Conservation (phyloP, 352 stramenopile species). For the Phytophthora syringae region DNA sequence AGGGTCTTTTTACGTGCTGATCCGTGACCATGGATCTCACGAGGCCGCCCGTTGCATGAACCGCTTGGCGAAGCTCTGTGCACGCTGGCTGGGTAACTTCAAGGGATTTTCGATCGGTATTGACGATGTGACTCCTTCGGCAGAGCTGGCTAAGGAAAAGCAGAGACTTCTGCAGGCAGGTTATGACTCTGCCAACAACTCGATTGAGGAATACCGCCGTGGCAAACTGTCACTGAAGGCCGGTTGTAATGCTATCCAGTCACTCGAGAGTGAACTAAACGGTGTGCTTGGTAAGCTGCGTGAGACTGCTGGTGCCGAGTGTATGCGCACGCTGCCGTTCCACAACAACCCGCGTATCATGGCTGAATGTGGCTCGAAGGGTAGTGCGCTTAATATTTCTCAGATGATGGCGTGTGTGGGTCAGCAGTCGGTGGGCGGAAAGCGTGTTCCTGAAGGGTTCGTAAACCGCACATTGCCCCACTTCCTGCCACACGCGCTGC, state of each 20-base stretch:
- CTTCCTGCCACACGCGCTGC: conserved; percentile 95
- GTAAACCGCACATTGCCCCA: conserved; percentile 98
- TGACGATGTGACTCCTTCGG: conserved; percentile 98
- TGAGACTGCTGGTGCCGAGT: conserved; percentile 97
- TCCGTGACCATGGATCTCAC: conserved; percentile 94
- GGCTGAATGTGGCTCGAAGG: conserved; percentile 99
- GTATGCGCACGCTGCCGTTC: conserved; percentile 98
- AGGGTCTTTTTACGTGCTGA: conserved; percentile 98
- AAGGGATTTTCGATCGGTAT: conserved; percentile 99
- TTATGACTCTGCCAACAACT: conserved; percentile 88
- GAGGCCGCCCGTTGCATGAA: conserved; percentile 98
- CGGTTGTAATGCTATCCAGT: conserved; percentile 97
- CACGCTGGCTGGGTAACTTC: conserved; percentile 97
- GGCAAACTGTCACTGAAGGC: conserved; percentile 95
- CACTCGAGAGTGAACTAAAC: conserved; percentile 98
- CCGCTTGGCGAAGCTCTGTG: conserved; percentile 97
- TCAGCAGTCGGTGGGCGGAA: conserved; percentile 98
- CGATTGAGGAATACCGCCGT: conserved; percentile 95
- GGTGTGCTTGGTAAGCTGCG: conserved; percentile 97
- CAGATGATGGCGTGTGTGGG: conserved; percentile 99
- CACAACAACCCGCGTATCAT: conserved; percentile 98
- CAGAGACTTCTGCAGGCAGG: conserved; percentile 91
- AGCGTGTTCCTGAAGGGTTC: conserved; percentile 99
- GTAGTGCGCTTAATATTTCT: conserved; percentile 99
- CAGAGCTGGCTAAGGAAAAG: conserved; percentile 95